Percentiles rank a stretch among this genome's conserved stretches.
Evolutionary conservation across 2,329 filamentous ascomycete species (phyloP).

Genomic region (Clarireedia monteithiana): DNA sequence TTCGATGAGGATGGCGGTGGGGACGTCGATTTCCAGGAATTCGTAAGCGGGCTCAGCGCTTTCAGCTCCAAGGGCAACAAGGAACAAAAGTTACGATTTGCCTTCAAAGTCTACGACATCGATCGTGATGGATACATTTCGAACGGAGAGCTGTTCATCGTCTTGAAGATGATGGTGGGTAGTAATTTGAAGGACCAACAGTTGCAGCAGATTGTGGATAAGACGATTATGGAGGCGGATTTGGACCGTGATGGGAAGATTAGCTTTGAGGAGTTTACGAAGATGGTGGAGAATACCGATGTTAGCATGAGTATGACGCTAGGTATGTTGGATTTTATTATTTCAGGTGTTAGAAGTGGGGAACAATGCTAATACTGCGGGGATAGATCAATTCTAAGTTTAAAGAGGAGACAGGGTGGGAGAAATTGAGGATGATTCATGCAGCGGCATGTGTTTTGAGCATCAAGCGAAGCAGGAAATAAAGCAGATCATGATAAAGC

Average conservation of each 20-base stretch:
- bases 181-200: conserved; percentile 99
- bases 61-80: conserved; percentile 99
- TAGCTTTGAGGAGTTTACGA: conserved; percentile 96
- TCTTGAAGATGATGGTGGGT: conserved; percentile 99
- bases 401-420: background rate
- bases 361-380: conserved; percentile 2
- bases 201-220: conserved; percentile 98
- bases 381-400: conserved; percentile 25
- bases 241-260: conserved; percentile 95
- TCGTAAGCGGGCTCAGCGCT: conserved; percentile 87
- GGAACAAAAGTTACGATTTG: conserved; percentile 95
- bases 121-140: conserved; percentile 97
- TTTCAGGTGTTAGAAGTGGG: background rate
- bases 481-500: background rate
- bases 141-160: conserved; percentile 98
- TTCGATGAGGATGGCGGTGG: conserved; percentile 98
- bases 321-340: conserved; percentile 38
- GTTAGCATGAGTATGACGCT: conserved; percentile 69
- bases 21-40: conserved; percentile 98
- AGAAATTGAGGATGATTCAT: background rate
- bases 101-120: conserved; percentile 99
- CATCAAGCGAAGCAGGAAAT: background rate
- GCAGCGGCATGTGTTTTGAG: background rate
- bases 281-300: conserved; percentile 96
- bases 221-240: conserved; percentile 99